Evolutionary conservation across 1,284 basidiomycete species (phyloP).

Genomic region (Caloboletus inedulis): DNA sequence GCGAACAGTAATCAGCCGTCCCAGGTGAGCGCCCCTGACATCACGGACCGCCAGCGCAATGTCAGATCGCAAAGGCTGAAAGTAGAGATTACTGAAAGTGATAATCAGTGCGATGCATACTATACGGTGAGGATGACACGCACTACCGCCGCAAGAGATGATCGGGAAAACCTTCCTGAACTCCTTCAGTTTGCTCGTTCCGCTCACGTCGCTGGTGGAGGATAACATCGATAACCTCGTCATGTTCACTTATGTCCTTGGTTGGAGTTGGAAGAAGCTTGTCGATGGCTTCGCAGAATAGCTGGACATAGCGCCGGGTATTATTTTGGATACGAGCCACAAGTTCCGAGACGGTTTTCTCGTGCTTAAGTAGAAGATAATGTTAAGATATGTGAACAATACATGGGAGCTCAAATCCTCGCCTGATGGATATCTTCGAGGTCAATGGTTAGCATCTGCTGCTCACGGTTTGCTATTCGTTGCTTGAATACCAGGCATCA

Average conservation of each 20-base stretch:
- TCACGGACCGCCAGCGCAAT: constrained; percentile 86
- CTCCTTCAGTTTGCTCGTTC: constrained; percentile 74
- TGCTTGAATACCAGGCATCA: constrained; percentile 51
- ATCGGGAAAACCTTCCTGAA: constrained; percentile 78
- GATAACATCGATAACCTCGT: constrained; percentile 94
- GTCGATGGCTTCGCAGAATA: constrained; percentile 93
- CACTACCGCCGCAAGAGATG: constrained; percentile 93
- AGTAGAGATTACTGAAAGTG: constrained; percentile 83
- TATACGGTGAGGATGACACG: constrained; percentile 36
- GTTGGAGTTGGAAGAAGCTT: constrained; percentile 82
- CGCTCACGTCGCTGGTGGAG: constrained; percentile 89
- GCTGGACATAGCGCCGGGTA: constrained; percentile 84
- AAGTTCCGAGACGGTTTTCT: constrained; percentile 64
- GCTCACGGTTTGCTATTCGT: constrained; percentile 90
- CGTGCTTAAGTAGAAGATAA: constrained; percentile 43
- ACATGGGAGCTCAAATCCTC: constrained; percentile 23
- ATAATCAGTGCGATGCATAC: constrained; percentile 18
- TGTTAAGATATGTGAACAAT: neutral
- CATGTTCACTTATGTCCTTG: constrained; percentile 83
- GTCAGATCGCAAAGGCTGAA: constrained; percentile 77
- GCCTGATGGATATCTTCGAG: constrained; percentile 77
- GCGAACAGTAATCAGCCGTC: constrained; percentile 91
- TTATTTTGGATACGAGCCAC: constrained; percentile 79
- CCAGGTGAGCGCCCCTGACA: constrained; percentile 83
- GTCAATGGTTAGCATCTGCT: constrained; percentile 80